Evolutionary conservation across 192 early-diverging fungal species (phyloP), one percentile per base, ranked within the genome.

Genomic region (Coemansia biformis): DNA sequence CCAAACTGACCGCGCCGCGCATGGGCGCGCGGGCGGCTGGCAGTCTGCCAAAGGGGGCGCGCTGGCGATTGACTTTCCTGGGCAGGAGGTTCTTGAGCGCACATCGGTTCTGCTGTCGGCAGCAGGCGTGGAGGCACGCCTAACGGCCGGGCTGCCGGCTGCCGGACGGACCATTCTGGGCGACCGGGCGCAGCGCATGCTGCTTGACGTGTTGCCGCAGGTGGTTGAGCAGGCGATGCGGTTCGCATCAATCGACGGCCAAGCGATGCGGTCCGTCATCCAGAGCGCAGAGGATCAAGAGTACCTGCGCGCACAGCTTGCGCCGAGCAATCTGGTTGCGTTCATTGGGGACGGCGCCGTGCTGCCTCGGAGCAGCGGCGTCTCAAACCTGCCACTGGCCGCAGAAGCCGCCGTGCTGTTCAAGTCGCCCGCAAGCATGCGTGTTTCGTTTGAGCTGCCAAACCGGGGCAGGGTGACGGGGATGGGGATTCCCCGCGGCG

Each of bases 21-120:
- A 30, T 30, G 42, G 35, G 11, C 41, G 56, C 2, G 19, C 48
- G 18, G 60, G 63, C 9, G 59, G 63, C 13, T 69, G 61, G 55
- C 33, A 51, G 6, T 43, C 58, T 1, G 51, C 50, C 28, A 68
- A 69, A 31, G 76, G 68, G 9, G 72, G 73, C 6, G 19, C 42
- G 1, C 40, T 80, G 4, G 36, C 37, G 13, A 63, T 80, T 17
- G 77, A 79, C 36, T 43, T 29, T 12, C 76, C 78, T 0, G 78
- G 78, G 0, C 78, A 78, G 32, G 77, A 79, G 16, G 76, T 82
- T 7, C 36, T 82, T 24, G 74, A 80, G 49, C 76, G 78, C 5
- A 67, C 68, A 3, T 49, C 77, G 7, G 56, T 69, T 14, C 23
- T 38, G 6, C 49, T 82, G 0, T 62, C 37, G 22, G 43, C 36